Conservation (phyloP, 192 early-diverging fungal species). For the Rhizophagus sp. region DNA sequence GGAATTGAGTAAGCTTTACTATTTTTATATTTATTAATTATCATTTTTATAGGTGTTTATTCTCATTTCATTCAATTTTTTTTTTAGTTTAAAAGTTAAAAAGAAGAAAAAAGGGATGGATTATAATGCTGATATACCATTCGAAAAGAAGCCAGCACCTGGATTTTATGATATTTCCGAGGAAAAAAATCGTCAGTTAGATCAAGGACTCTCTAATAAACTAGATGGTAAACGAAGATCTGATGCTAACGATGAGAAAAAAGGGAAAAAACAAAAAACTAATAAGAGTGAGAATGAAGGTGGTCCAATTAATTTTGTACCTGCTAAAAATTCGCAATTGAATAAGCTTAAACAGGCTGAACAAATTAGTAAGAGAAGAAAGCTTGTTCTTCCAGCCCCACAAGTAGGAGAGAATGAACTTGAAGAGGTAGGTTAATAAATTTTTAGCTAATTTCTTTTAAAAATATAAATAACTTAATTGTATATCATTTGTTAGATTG, state of each 20-base stretch:
- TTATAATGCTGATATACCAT: slow-evolving; percentile 96
- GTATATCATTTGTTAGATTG: slow-evolving; percentile 47
- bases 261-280: slow-evolving; percentile 79
- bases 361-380: slow-evolving; percentile 70
- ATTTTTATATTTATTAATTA: neutral
- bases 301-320: slow-evolving; percentile 54
- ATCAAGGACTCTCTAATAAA: slow-evolving; percentile 71
- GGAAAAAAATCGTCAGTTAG: slow-evolving; percentile 69
- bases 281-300: slow-evolving; percentile 59
- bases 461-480: neutral
- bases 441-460: neutral
- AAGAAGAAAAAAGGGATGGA: slow-evolving; percentile 82
- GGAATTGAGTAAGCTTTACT: slow-evolving; percentile 74
- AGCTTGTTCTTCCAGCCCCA: slow-evolving; percentile 83
- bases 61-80: neutral
- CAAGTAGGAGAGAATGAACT: slow-evolving; percentile 90
- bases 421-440: slow-evolving; percentile 55
- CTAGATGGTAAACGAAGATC: slow-evolving; percentile 83
- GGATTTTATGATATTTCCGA: slow-evolving; percentile 94
- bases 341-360: slow-evolving; percentile 69
- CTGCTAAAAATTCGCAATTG: slow-evolving; percentile 45
- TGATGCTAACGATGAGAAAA: slow-evolving; percentile 81
- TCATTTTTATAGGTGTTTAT: neutral
- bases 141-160: slow-evolving; percentile 80
- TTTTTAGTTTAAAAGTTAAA: slow-evolving; percentile 49